Base-by-base conservation (phyloP, 257 asterid species). In the Ocimum tenuiflorum region DNA sequence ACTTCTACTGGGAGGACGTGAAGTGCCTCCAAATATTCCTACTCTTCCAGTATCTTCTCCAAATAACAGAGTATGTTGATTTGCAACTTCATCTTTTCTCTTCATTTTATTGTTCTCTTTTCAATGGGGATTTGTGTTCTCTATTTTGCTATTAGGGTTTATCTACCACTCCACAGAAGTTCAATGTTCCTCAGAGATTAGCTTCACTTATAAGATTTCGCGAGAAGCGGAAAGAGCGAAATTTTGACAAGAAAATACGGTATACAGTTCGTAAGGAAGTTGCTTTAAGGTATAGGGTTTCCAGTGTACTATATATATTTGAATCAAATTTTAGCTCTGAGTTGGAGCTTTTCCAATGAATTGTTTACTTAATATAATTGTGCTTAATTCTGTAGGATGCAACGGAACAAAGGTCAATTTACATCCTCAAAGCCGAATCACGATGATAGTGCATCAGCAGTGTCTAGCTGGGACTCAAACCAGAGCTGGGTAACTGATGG, bases 251-350 rank as follows among this genome's bases (percentile, higher is more conserved):
- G 81, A 87, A 85, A 74, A 87, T 87, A 56, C 92, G 95, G 15
- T 87, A 87, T 39, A 87, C 88, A 43, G 92, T 87, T 75, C 90
- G 87, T 56, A 87, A 87, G 77, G 95, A 85, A 79, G 95, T 85
- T 78, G 92, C 95, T 65, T 73, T 85, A 60, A 83, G 95, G 95
- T 78, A 67, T 36, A 52, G 41, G 14, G 17, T 33, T 70, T 20
- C 12, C 31, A 22, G 68, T 38, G 14, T 33, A 47, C 45, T 47
- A 14, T 11, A 61, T 11, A 61, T 48, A 63, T 48, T 27, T 64
- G 7, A 41, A 19, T 68, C 39, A 52, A 22, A 23, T 51, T 50
- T 17, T 36, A 11, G 46, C n/a, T n/a, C 52, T 5, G 23, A 58
- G 12, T n/a, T 48, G 7, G 52, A n/a, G 15, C 35, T 18, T 60